A percentile compares a stretch with the other conserved stretches of the same genome.
These are phyloP conservation scores for Trichoderma endophyticum DNA, from an alignment of 2,329 filamentous ascomycete genomes.

Conservation along the genomic window DNA sequence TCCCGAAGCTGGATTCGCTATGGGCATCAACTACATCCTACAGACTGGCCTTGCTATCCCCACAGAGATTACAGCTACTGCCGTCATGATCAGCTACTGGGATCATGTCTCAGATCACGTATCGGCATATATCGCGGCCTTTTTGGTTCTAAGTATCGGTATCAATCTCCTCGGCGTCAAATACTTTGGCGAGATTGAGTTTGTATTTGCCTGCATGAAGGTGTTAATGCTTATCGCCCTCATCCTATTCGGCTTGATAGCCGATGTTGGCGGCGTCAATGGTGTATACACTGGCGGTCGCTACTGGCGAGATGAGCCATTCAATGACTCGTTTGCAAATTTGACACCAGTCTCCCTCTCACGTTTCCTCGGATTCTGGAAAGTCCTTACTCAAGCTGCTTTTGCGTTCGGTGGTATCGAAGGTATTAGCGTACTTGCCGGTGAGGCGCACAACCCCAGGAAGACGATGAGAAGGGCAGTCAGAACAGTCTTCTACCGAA, in stretches of 20 bases:
- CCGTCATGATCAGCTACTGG: conserved; percentile 26
- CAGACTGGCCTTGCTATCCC: conserved; percentile 24
- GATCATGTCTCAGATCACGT: conserved; percentile 18
- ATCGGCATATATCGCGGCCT: conserved; percentile 21
- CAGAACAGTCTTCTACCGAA: conserved; percentile 21
- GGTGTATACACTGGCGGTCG: conserved; percentile 39
- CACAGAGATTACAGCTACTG: conserved; percentile 23
- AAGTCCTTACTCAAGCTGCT: conserved; percentile 37
- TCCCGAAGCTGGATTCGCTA: conserved; percentile 25
- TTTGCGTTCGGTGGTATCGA: conserved; percentile 36
- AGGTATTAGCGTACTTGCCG: conserved; percentile 27
- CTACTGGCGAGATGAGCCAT: conserved; percentile 40
- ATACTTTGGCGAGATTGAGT: conserved; percentile 47
- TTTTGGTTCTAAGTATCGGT: conserved; percentile 21
- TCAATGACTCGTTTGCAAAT: conserved; percentile 32
- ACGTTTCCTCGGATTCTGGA: conserved; percentile 40
- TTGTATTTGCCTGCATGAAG: conserved; percentile 45
- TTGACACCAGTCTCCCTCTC: conserved; percentile 31
- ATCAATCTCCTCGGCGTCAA: conserved; percentile 29
- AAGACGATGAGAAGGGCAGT: conserved; percentile 25
- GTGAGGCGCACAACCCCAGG: conserved; percentile 44
- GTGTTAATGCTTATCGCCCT: conserved; percentile 40
- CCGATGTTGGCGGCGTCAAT: conserved; percentile 37
- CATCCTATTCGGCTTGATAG: conserved; percentile 37
- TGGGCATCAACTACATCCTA: conserved; percentile 26